phyloP scores from a whole-genome alignment of 73 alveolate species.

The Paramecium sexaurelia region DNA sequence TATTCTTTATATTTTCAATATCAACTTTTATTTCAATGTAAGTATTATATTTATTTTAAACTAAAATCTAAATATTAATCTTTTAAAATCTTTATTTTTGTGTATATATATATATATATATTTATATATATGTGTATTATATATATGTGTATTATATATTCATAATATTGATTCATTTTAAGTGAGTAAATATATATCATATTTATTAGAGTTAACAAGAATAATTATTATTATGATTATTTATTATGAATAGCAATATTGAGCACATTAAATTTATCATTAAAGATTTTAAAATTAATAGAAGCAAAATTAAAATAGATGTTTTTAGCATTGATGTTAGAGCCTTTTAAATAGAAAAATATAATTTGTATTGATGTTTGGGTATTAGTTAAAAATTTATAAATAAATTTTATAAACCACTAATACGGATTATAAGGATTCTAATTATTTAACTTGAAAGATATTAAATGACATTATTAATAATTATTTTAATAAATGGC shows the following conservation, averaged over 20 bases:
- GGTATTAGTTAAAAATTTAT: not conserved
- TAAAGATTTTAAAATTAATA: not conserved
- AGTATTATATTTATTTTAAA: too few relatives aligned
- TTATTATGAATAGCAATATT: not conserved
- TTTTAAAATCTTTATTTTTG: too few relatives aligned
- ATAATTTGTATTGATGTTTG: too few relatives aligned
- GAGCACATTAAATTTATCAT: too few relatives aligned
- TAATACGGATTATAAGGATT: not conserved
- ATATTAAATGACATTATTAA: not conserved
- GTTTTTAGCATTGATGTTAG: too few relatives aligned
- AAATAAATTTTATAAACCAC: not conserved
- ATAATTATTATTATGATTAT: not conserved
- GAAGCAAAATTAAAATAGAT: not conserved
- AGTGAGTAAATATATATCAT: too few relatives aligned
- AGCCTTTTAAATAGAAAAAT: not conserved
- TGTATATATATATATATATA: too few relatives aligned
- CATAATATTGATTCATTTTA: too few relatives aligned
- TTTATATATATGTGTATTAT: too few relatives aligned
- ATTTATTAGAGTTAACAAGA: not conserved
- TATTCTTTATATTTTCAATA: not conserved
- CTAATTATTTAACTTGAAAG: not conserved
- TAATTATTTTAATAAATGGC: constrained; percentile 33
- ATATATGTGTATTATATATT: too few relatives aligned
- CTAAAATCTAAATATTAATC: too few relatives aligned
- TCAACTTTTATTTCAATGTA: too few relatives aligned